Conservation (phyloP, 768 basidiomycete species). For the Cytidiella melzeri region DNA sequence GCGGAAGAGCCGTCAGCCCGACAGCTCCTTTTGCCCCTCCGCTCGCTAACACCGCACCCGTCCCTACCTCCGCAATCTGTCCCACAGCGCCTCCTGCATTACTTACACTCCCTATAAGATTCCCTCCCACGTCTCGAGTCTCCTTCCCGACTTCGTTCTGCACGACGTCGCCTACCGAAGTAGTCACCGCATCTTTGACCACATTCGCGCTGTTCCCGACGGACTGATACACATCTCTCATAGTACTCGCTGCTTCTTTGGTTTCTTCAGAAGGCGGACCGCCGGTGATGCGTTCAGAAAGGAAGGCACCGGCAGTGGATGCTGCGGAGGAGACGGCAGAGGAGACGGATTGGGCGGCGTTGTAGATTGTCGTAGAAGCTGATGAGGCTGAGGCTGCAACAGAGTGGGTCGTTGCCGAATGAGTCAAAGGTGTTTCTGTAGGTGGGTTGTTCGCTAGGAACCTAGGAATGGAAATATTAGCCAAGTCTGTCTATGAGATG, state of each 20-base stretch:
- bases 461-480: neutral
- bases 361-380: constrained; percentile 13
- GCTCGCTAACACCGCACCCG: constrained; percentile 12
- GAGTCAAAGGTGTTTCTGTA: constrained; percentile 3
- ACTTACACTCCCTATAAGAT: constrained; percentile 14
- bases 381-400: constrained; percentile 8
- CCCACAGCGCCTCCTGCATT: constrained; percentile 15
- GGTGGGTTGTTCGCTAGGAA: constrained; percentile 13
- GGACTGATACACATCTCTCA: neutral
- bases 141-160: constrained; percentile 19
- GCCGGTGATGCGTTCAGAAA: constrained; percentile 12
- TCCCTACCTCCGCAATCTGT: constrained; percentile 13
- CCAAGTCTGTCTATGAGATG: neutral
- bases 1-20: constrained; percentile 4
- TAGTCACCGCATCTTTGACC: constrained; percentile 13
- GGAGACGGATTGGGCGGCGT: constrained; percentile 13
- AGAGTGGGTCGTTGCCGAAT: constrained; percentile 12
- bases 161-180: constrained; percentile 15
- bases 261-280: constrained; percentile 12
- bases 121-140: constrained; percentile 15
- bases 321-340: constrained; percentile 16
- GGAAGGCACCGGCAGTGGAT: constrained; percentile 18
- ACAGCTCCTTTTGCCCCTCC: constrained; percentile 18
- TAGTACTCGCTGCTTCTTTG: constrained; percentile 7
- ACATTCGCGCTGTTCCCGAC: constrained; percentile 10